phyloP scores from a whole-genome alignment of 805 yeast genomes.

The Ogataea neopini region DNA sequence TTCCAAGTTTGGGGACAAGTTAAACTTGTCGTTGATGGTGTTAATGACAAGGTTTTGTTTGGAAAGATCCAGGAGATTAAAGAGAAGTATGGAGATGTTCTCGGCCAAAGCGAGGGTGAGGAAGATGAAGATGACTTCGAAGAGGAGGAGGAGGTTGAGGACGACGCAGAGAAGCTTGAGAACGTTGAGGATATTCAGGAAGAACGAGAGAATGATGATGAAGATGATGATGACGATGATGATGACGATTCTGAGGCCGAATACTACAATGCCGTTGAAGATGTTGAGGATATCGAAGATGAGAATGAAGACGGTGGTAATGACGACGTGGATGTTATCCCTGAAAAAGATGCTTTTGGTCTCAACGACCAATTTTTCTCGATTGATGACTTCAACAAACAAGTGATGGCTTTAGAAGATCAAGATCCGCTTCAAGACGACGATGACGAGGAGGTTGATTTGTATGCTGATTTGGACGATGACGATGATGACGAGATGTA shows the following conservation, averaged over 20 bases:
- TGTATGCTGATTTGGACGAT: conserved; percentile 54
- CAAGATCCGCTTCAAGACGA: conserved; percentile 34
- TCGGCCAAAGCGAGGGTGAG: conserved; percentile 24
- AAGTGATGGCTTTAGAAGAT: conserved; percentile 37
- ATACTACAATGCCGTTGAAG: conserved; percentile 28
- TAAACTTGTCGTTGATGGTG: conserved; percentile 78
- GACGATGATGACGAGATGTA: conserved; percentile 47
- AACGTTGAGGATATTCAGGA: conserved; percentile 27
- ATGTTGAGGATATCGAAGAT: conserved; percentile 26
- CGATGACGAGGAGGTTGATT: conserved; percentile 53
- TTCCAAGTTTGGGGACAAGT: conserved; percentile 94
- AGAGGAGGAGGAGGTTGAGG: conserved; percentile 14
- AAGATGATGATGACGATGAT: conserved; percentile 21
- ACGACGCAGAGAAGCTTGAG: conserved; percentile 30
- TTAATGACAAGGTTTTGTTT: conserved; percentile 61
- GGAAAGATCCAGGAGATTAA: conserved; percentile 56
- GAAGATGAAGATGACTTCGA: conserved; percentile 24
- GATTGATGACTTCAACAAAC: conserved; percentile 61
- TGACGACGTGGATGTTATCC: conserved; percentile 26
- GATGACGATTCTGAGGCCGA: conserved; percentile 29
- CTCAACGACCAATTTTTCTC: conserved; percentile 84
- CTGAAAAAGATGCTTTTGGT: conserved; percentile 55
- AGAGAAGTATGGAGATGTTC: conserved; percentile 32
- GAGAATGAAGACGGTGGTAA: conserved; percentile 16
- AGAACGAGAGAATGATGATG: conserved; percentile 27